Evolutionary conservation across 495 filamentous ascomycete species (phyloP).

Genomic region (Geopyxis carbonaria): DNA sequence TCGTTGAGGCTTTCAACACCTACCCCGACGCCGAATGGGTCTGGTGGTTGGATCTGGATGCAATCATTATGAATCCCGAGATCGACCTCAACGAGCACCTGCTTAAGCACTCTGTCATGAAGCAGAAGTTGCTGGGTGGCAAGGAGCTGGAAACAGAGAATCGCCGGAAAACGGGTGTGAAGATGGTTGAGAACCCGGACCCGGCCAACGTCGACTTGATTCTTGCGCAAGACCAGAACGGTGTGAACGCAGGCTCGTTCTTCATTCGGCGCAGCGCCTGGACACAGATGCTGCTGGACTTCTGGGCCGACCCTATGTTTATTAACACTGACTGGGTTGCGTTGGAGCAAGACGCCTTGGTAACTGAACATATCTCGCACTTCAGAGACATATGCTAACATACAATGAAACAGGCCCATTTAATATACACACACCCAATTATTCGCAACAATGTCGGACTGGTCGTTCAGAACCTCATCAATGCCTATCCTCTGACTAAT

Average conservation of each 20-base stretch:
- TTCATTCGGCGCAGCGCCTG: slow-evolving; percentile 26
- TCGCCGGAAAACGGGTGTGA: slow-evolving; percentile 1
- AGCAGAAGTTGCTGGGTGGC: slow-evolving; percentile 7
- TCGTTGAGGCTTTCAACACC: slow-evolving; percentile 25
- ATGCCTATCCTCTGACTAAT: slow-evolving; percentile 24
- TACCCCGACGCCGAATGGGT: slow-evolving; percentile 28
- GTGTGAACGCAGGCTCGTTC: slow-evolving; percentile 28
- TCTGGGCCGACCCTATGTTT: slow-evolving; percentile 26
- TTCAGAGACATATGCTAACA: too few relatives aligned
- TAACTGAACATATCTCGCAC: too few relatives aligned
- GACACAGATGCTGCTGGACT: slow-evolving; percentile 23
- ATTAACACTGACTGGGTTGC: slow-evolving; percentile 22
- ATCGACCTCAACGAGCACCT: slow-evolving; percentile 15
- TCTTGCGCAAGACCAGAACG: slow-evolving; percentile 28
- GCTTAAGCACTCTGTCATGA: slow-evolving; percentile 21
- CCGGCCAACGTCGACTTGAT: slow-evolving; percentile 25
- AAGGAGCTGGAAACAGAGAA: background rate
- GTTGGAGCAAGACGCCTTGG: slow-evolving; percentile 26
- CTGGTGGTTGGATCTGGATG: slow-evolving; percentile 29
- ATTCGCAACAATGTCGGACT: slow-evolving; percentile 25
- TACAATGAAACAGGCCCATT: slow-evolving; percentile 15
- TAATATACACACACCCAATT: slow-evolving; percentile 22
- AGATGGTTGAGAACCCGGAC: slow-evolving; percentile 12
- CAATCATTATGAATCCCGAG: slow-evolving; percentile 27
- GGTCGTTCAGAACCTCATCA: slow-evolving; percentile 23